These are phyloP conservation scores for Leishmania tropica DNA, from an alignment of 208 protist species.

Conservation along the genomic window DNA sequence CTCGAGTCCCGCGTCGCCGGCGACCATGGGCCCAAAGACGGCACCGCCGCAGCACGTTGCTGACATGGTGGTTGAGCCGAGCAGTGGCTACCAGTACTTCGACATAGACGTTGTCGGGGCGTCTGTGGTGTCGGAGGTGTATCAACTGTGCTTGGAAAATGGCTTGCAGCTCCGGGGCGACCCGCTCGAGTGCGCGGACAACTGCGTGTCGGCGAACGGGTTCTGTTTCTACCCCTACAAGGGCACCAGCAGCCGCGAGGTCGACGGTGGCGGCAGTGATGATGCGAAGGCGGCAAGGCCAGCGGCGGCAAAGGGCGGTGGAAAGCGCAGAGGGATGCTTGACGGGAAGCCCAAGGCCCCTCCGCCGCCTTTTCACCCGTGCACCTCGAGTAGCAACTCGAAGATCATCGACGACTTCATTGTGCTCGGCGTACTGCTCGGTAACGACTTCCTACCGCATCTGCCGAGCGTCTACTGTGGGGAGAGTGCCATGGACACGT, in stretches of 20 bases:
- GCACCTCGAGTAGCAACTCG: slow-evolving; percentile 62
- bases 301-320: not conserved
- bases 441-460: slow-evolving; percentile 87
- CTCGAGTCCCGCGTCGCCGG: slow-evolving; percentile 1
- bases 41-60: slow-evolving; percentile 12
- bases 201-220: slow-evolving; percentile 46
- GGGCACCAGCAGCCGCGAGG: not conserved
- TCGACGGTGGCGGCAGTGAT: not conserved
- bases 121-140: slow-evolving; percentile 71
- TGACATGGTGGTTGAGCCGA: slow-evolving; percentile 8
- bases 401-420: slow-evolving; percentile 90
- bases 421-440: slow-evolving; percentile 71
- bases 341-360: not conserved
- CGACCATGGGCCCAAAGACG: not conserved
- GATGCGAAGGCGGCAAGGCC: not conserved
- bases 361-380: slow-evolving; percentile 50
- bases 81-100: slow-evolving; percentile 65
- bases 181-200: slow-evolving; percentile 10
- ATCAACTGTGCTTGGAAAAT: slow-evolving; percentile 59
- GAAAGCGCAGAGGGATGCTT: not conserved
- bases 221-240: slow-evolving; percentile 48
- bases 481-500: slow-evolving; percentile 75
- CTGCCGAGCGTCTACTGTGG: slow-evolving; percentile 78
- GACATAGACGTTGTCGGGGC: slow-evolving; percentile 66
- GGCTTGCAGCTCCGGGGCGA: slow-evolving; percentile 23